Conservation (phyloP, 441 rosid species). For the Rhodomyrtus psidioides region DNA sequence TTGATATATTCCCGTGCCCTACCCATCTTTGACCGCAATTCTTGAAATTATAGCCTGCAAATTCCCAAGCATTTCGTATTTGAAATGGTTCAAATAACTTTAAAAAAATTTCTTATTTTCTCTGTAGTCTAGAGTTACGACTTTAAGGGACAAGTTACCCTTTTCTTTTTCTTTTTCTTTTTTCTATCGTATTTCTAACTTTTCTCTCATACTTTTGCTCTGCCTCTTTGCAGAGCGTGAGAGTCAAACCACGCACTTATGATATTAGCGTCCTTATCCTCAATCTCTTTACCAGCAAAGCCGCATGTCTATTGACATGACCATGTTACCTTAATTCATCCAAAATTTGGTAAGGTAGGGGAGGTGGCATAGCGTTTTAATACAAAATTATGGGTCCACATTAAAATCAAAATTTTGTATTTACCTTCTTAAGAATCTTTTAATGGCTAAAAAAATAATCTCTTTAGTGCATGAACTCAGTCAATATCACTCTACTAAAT, state of each 20-base stretch:
- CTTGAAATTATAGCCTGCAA: neutral
- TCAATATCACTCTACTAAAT: neutral
- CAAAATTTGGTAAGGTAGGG: neutral
- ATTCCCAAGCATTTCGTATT: neutral
- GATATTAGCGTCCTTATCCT: too few species aligned
- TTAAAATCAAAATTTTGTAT: neutral
- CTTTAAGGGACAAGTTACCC: too few species aligned
- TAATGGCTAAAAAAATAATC: neutral
- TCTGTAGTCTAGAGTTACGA: neutral
- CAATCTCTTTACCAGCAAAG: too few species aligned
- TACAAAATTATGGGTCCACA: neutral
- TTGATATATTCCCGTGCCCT: neutral
- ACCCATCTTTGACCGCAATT: neutral
- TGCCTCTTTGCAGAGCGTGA: accelerated
- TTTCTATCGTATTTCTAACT: too few species aligned
- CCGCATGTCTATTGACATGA: too few species aligned
- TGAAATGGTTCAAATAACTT: too few species aligned
- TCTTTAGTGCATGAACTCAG: neutral
- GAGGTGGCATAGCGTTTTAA: neutral
- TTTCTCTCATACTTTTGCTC: too few species aligned
- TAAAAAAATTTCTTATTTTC: neutral
- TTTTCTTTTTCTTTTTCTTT: neutral
- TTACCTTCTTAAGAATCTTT: neutral
- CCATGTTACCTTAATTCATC: neutral
- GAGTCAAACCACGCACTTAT: too few species aligned